Evolutionary conservation across 371 early-diverging fungal genomes (phyloP).

Genomic region (Chytridiales sp.): DNA sequence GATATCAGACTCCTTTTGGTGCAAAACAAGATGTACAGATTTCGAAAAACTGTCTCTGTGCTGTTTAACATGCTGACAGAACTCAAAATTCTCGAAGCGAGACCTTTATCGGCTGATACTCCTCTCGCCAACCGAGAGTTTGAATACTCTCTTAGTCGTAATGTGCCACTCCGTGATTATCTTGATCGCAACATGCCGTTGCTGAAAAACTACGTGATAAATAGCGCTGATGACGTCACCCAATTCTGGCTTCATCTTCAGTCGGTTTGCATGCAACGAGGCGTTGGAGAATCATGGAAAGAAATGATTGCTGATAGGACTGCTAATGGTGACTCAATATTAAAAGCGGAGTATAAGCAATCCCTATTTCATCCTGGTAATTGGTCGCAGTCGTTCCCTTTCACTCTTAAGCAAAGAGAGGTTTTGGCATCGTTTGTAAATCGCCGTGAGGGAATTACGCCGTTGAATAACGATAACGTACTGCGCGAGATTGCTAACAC

Average conservation of each 20-base stretch:
- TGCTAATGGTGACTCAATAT: no score
- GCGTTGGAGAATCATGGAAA: no score
- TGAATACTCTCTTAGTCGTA: slow-evolving; percentile 15
- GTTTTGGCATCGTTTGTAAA: slow-evolving; percentile 44
- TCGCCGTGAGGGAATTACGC: slow-evolving; percentile 39
- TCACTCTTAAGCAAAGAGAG: slow-evolving; percentile 35
- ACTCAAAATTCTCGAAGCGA: slow-evolving; percentile 26
- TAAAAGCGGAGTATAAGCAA: no score
- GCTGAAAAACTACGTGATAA: slow-evolving; percentile 22
- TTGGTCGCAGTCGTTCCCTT: slow-evolving; percentile 44
- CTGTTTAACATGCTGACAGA: slow-evolving; percentile 25
- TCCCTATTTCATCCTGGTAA: slow-evolving; percentile 34
- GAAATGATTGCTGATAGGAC: no score
- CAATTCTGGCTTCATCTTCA: slow-evolving; percentile 43
- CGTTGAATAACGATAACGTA: slow-evolving; percentile 32
- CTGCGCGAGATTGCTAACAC: slow-evolving; percentile 38
- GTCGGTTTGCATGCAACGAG: no score
- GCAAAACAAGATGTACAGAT: slow-evolving; percentile 13
- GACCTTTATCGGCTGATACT: no score
- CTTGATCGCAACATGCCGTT: slow-evolving; percentile 7
- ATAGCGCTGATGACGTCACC: slow-evolving; percentile 15
- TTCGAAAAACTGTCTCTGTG: slow-evolving; percentile 11
- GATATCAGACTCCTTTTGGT: slow-evolving; percentile 10
- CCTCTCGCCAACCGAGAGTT: no score
- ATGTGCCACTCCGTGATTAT: slow-evolving; percentile 34